A percentile compares a stretch with the other conserved stretches of the same genome.
Conservation (phyloP, 1,284 basidiomycete genomes). For the Ceratobasidium theobromae region DNA sequence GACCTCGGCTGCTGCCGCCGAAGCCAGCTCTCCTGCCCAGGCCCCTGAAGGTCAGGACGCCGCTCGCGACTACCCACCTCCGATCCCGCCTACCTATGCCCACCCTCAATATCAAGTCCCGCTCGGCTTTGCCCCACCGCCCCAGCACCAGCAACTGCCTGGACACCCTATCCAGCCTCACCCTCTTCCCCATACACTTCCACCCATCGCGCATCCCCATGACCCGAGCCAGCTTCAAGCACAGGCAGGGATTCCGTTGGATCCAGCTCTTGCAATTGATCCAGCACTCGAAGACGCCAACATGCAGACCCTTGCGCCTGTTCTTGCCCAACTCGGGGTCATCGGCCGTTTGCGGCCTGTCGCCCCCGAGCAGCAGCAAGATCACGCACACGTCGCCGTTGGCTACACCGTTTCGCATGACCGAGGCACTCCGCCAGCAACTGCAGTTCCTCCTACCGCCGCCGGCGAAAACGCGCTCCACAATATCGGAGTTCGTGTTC, state of each 20-base stretch:
- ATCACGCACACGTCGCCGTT: neutral
- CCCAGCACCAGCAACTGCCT: constrained; percentile 28
- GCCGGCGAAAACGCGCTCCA: constrained; percentile 6
- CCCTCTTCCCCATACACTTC: constrained; percentile 3
- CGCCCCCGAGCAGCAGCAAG: neutral
- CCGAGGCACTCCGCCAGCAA: constrained; percentile 18
- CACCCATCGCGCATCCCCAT: constrained; percentile 10
- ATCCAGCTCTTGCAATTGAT: constrained; percentile 30
- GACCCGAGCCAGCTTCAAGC: constrained; percentile 16
- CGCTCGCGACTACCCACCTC: constrained; percentile 18
- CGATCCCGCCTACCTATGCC: constrained; percentile 25
- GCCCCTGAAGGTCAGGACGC: constrained; percentile 10
- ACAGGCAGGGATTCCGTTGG: constrained; percentile 21
- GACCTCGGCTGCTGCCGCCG: neutral
- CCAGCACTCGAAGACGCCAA: constrained; percentile 30
- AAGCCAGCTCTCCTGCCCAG: constrained; percentile 22
- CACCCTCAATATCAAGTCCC: constrained; percentile 28
- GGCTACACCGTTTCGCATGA: constrained; percentile 29
- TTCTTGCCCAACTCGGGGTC: constrained; percentile 24
- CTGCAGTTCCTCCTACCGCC: neutral
- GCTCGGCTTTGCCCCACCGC: constrained; percentile 22
- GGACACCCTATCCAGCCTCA: constrained; percentile 21
- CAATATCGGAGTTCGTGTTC: constrained; percentile 26
- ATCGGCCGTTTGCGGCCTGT: constrained; percentile 20
- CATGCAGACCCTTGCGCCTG: constrained; percentile 30